A percentile compares a stretch with the other conserved stretches of the same genome.
Evolutionary conservation across 805 yeast genomes (phyloP).

Genomic region (Spathaspora hagerdaliae): DNA sequence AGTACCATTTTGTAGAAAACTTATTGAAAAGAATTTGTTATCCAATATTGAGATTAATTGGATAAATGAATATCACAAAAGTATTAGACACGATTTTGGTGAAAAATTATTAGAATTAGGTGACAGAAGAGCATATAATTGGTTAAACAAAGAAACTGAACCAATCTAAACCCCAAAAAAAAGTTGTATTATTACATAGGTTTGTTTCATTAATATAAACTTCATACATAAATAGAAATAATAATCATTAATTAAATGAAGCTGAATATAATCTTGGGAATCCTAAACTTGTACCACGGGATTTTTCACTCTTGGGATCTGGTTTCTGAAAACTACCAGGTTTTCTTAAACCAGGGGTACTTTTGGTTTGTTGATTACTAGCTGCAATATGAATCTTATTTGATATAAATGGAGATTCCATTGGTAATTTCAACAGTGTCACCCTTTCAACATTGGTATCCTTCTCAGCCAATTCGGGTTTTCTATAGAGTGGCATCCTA

Average conservation of each 20-base stretch:
- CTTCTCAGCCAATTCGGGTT: background rate
- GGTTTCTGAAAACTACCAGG: conserved; percentile 36
- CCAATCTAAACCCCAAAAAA: conserved; percentile 15
- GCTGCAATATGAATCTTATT: conserved; percentile 13
- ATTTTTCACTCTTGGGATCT: conserved; percentile 11
- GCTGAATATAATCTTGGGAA: conserved; percentile 23
- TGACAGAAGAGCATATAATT: conserved; percentile 57
- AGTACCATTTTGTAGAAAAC: conserved; percentile 35
- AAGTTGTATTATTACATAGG: background rate
- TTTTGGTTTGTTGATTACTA: background rate
- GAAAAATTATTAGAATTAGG: conserved; percentile 46
- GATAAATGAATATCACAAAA: conserved; percentile 37
- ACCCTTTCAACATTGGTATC: conserved; percentile 2
- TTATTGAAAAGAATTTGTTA: conserved; percentile 31
- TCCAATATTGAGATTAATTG: conserved; percentile 28
- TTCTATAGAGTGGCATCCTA: conserved; percentile 24
- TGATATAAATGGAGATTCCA: conserved; percentile 27
- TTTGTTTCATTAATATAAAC: background rate
- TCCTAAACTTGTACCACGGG: conserved; percentile 16
- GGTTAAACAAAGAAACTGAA: conserved; percentile 68
- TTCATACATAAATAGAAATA: background rate
- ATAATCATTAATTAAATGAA: conserved; percentile 5
- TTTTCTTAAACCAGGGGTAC: conserved; percentile 21
- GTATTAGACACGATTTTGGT: conserved; percentile 29
- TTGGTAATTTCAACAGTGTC: conserved; percentile 14